Percentiles rank a stretch among this genome's conserved stretches.
Evolutionary conservation across 371 early-diverging fungal species (phyloP).

Genomic region (Syncephalastrum racemosum): DNA sequence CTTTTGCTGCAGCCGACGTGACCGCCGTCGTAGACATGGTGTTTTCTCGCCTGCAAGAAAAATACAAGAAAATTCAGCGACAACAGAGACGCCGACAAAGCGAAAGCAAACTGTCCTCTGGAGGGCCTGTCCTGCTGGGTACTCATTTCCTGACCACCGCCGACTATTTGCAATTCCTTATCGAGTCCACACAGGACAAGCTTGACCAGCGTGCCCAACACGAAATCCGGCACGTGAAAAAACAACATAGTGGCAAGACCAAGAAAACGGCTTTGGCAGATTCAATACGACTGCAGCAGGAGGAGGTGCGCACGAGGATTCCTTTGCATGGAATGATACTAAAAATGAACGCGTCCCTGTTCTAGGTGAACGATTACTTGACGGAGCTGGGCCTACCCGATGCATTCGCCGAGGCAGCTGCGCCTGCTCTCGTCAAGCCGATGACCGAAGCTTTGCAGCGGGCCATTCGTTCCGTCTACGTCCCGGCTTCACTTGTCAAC

Average conservation of each 20-base stretch:
- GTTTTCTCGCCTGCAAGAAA: constrained; percentile 3
- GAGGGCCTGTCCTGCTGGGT: constrained; percentile 10
- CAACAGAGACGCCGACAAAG: no score
- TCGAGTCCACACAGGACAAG: constrained; percentile 12
- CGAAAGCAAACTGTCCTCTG: no score
- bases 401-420: constrained; percentile 14
- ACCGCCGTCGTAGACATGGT: constrained; percentile 12
- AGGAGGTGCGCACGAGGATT: constrained; percentile 6
- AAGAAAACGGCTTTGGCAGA: constrained; percentile 13
- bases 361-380: constrained; percentile 15
- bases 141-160: constrained; percentile 13
- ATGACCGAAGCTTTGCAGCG: constrained; percentile 16
- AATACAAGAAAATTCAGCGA: no score
- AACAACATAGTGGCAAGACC: constrained; percentile 16
- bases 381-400: constrained; percentile 4
- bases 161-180: constrained; percentile 9
- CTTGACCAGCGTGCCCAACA: constrained; percentile 15
- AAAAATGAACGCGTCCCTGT: background rate
- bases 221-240: constrained; percentile 18
- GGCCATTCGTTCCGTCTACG: constrained; percentile 21
- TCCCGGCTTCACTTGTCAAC: constrained; percentile 1
- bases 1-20: constrained; percentile 15
- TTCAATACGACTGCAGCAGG: constrained; percentile 6
- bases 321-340: background rate
- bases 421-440: constrained; percentile 11